Evolutionary conservation across 2,329 filamentous ascomycete species (phyloP).

Genomic region (Aspergillus novoparasiticus): DNA sequence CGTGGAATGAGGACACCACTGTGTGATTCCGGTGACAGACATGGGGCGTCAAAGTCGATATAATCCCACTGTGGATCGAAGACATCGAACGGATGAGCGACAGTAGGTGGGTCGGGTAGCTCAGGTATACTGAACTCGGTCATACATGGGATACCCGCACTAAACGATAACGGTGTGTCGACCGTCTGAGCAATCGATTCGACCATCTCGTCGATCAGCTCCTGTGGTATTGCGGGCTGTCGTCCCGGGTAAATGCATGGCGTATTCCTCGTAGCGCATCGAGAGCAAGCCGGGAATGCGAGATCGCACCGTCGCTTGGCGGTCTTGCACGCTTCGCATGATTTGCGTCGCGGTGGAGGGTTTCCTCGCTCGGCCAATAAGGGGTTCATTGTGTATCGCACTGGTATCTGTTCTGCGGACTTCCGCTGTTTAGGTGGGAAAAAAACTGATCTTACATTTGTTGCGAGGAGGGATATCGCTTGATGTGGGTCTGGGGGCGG

Average conservation of each 20-base stretch:
- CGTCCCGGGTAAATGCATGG: conserved; percentile 51
- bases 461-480: not conserved
- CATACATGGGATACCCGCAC: not conserved
- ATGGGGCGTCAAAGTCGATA: not conserved
- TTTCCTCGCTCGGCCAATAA: conserved; percentile 43
- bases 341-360: conserved; percentile 53
- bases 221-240: conserved; percentile 13
- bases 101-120: not conserved
- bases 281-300: conserved; percentile 53
- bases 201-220: not conserved
- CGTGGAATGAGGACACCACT: not conserved
- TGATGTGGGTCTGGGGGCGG: conserved; percentile 3
- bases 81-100: not conserved
- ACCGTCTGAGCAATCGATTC: not conserved
- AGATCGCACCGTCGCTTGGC: conserved; percentile 62
- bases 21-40: not conserved
- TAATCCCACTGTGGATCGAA: conserved; percentile 1
- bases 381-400: conserved; percentile 5
- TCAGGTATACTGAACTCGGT: not conserved
- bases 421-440: not conserved
- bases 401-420: not conserved
- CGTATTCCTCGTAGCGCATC: conserved; percentile 54
- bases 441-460: not conserved
- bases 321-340: conserved; percentile 59
- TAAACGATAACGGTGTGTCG: not conserved